Evolutionary conservation across 352 stramenopile species (phyloP).

Genomic region (Pythium pyrilobum): DNA sequence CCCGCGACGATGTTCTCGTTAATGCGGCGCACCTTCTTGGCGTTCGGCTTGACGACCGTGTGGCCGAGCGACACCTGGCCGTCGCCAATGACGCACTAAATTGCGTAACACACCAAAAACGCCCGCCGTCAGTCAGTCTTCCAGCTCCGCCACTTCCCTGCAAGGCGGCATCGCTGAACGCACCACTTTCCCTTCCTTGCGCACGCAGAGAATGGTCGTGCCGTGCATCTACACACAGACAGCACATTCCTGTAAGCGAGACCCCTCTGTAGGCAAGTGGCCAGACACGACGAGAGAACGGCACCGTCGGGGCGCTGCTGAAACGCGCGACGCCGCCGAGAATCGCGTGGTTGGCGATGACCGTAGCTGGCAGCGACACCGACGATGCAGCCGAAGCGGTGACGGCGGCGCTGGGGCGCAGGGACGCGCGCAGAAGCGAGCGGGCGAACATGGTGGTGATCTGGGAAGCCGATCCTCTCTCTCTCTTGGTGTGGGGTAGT

Average conservation of each 20-base stretch:
- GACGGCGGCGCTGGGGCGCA: constrained; percentile 28
- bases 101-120: no score
- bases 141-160: not conserved
- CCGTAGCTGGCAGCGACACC: not conserved
- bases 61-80: constrained; percentile 96
- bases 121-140: not conserved
- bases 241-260: no score
- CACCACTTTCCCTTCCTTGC: constrained; percentile 97
- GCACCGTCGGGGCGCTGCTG: constrained; percentile 49
- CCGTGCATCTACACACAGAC: constrained; percentile 77
- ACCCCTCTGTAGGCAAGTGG: no score
- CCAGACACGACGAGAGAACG: no score
- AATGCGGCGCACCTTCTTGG: constrained; percentile 96
- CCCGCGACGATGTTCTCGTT: constrained; percentile 94
- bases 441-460: constrained; percentile 44
- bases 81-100: constrained; percentile 94
- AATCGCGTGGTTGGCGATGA: constrained; percentile 15
- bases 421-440: constrained; percentile 55
- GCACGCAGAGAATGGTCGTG: constrained; percentile 98
- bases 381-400: constrained; percentile 11
- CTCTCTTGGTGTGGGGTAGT: no score
- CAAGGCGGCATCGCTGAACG: not conserved
- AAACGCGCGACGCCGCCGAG: constrained; percentile 32
- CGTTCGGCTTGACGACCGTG: constrained; percentile 97
- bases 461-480: not conserved